Base-by-base conservation (phyloP, 2,329 filamentous ascomycete genomes). In the Pseudopyricularia javanii region DNA sequence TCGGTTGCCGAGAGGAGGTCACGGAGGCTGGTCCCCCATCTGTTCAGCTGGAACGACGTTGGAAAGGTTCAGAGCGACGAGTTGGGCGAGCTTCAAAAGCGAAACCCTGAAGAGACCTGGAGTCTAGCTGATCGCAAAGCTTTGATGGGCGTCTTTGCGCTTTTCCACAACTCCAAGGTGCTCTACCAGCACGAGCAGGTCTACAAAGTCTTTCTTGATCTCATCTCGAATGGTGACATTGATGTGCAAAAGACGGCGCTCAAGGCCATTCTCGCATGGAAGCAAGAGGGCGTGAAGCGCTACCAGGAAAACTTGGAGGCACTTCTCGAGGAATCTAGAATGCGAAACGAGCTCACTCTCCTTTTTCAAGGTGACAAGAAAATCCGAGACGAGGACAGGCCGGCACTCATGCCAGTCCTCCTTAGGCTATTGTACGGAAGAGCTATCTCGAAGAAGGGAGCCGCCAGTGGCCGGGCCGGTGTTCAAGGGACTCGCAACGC, bases 321-420 rank as follows among this genome's bases (percentile, higher is more conserved):
- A 60, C 74, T 98, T 2, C 78, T 97, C 8, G 93, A 98, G 59
- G 93, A 97, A 57, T 83, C 87, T 24, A 80, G 88, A 49, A 95
- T 97, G 69, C 88, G 90, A 62, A 93, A 97, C 62, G 91, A 97
- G 64, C 76, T 98, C n/a, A 85, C 89, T 0, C 82, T 93, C 4
- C 86, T 98, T 58, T 78, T 98, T 52, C 85, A 89, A 62, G 79
- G 85, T 15, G 83, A 87, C 17, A 82, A 82, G 54, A 69, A 83
- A 53, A 85, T 96, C 58, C 82, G 84, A 58, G 72, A 82, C 7
- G 80, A 85, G 50, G 89, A 98, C 62, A 81, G 86, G 8, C 62
- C 71, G 3, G 79, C 82, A 47, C 68, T 96, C 34, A 88, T 97
- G 75, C 91, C 93, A 1, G 80, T 98, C 5, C 74, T 98, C 26